Conservation (phyloP, 345 rosid species). For the Populus euphratica region DNA sequence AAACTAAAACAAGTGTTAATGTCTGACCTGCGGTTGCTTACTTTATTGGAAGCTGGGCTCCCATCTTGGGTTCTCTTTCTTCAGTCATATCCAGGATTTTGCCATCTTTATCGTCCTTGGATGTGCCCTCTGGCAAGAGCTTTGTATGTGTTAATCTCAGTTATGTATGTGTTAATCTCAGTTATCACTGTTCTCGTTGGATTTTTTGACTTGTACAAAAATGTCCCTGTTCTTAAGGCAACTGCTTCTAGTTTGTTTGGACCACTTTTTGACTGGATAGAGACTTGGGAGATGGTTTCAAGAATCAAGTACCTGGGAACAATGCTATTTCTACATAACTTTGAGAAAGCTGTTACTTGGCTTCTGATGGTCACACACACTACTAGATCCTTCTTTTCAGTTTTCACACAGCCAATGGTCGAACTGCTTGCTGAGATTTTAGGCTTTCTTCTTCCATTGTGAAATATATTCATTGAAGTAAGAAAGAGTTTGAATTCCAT, state of each 20-base stretch:
- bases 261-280: constrained; percentile 91
- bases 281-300: constrained; percentile 96
- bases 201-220: constrained; percentile 92
- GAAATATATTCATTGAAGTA: constrained; percentile 51
- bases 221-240: constrained; percentile 93
- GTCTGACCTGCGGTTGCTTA: constrained; percentile 74
- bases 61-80: constrained; percentile 98
- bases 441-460: constrained; percentile 54
- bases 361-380: constrained; percentile 49
- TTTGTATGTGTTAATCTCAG: constrained; percentile 67
- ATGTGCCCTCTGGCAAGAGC: constrained; percentile 96
- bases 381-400: constrained; percentile 54
- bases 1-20: constrained; percentile 66
- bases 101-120: constrained; percentile 96
- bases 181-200: constrained; percentile 80
- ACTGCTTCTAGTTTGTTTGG: constrained; percentile 83
- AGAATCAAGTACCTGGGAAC: constrained; percentile 96
- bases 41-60: constrained; percentile 90
- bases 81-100: constrained; percentile 90
- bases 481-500: constrained; percentile 48
- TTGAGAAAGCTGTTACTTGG: constrained; percentile 81
- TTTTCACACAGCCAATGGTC: constrained; percentile 54
- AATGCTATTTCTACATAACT: constrained; percentile 88
- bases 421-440: constrained; percentile 47
- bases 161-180: constrained; percentile 68